Evolutionary conservation across 169 alveolate species (phyloP).

Genomic region (Cardiosporidium cionae): DNA sequence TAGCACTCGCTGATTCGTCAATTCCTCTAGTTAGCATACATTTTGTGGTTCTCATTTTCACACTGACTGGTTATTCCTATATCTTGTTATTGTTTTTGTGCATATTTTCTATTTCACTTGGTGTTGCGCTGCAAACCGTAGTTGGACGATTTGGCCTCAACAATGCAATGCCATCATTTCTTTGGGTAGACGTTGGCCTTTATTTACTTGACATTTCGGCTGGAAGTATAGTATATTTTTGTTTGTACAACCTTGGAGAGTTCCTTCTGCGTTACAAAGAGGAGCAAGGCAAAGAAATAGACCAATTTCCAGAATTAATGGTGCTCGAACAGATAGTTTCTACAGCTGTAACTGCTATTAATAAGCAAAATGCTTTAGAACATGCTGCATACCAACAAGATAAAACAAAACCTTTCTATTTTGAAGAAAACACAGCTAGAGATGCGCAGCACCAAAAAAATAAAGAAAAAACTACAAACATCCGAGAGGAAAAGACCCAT

Average conservation of each 20-base stretch:
- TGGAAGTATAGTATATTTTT: constrained; percentile 36
- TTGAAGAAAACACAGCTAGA: too few species aligned
- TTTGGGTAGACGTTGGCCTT: constrained; percentile 34
- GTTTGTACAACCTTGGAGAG: constrained; percentile 39
- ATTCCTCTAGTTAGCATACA: constrained; percentile 38
- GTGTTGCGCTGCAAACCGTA: constrained; percentile 25
- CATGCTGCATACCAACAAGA: too few species aligned
- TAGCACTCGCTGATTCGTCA: constrained; percentile 27
- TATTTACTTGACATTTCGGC: constrained; percentile 36
- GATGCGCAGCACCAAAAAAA: too few species aligned
- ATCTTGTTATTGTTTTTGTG: constrained; percentile 34
- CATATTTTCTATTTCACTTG: constrained; percentile 25
- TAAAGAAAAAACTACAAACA: too few species aligned
- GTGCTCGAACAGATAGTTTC: constrained; percentile 36
- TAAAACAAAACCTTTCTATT: too few species aligned
- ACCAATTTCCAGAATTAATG: constrained; percentile 38
- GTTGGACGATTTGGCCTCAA: constrained; percentile 11
- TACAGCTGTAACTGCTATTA: not conserved
- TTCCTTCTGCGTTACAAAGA: constrained; percentile 36
- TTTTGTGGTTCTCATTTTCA: constrained; percentile 32
- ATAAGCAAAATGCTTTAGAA: too few species aligned
- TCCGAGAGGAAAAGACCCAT: too few species aligned
- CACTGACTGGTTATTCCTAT: constrained; percentile 46
- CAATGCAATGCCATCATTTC: not conserved
- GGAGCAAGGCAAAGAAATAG: constrained; percentile 40